These are phyloP conservation scores for Talaromyces sp. DNA, from an alignment of 2,329 filamentous ascomycete species.

Conservation along the genomic window DNA sequence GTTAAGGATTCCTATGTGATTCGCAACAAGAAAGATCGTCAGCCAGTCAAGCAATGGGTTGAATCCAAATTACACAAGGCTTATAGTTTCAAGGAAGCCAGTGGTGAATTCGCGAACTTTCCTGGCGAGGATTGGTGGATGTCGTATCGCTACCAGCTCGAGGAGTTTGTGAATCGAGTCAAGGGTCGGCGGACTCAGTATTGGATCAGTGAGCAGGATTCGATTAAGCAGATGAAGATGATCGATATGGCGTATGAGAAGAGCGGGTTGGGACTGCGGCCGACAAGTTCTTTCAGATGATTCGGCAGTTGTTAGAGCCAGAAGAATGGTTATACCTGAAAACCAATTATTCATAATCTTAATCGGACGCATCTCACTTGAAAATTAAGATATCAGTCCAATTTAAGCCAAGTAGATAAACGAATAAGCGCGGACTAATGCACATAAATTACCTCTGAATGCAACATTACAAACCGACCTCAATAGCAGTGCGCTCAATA, in stretches of 20 bases:
- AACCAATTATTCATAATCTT: no score
- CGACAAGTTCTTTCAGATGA: slow-evolving; percentile 1
- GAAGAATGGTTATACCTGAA: no score
- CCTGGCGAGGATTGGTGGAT: slow-evolving; percentile 39
- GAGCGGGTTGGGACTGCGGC: slow-evolving; percentile 25
- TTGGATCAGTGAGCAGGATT: slow-evolving; percentile 43
- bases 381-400: no score
- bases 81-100: slow-evolving; percentile 7
- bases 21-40: slow-evolving; percentile 16
- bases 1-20: slow-evolving; percentile 33
- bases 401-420: no score
- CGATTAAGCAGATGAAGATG: slow-evolving; percentile 39
- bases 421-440: no score
- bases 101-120: background rate
- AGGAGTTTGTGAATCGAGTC: slow-evolving; percentile 47
- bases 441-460: no score
- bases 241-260: slow-evolving; percentile 47
- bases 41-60: slow-evolving; percentile 1
- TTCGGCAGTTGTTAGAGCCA: background rate
- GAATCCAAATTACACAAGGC: slow-evolving; percentile 5
- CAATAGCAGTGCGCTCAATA: background rate
- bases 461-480: background rate
- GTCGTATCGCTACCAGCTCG: slow-evolving; percentile 45
- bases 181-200: slow-evolving; percentile 34
- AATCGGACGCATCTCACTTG: no score